Conservation (phyloP, 805 yeast genomes). For the Tetrapisispora arboricola region DNA sequence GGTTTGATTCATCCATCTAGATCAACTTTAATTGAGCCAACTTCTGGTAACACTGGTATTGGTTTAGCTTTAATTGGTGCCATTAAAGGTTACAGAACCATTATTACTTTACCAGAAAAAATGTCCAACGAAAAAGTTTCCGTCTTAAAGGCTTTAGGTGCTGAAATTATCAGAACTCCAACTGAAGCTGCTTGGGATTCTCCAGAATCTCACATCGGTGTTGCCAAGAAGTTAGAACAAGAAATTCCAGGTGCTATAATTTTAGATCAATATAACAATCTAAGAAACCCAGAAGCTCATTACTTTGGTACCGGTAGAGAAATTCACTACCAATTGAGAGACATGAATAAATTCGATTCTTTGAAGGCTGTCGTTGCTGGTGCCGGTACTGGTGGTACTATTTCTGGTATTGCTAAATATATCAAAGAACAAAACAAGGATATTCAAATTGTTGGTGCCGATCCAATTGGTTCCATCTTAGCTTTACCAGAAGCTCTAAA, state of each 20-base stretch:
- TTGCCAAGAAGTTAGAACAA: constrained; percentile 65
- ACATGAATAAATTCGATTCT: constrained; percentile 36
- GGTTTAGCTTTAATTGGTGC: constrained; percentile 84
- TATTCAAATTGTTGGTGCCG: constrained; percentile 65
- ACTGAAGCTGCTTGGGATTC: constrained; percentile 91
- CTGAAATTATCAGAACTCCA: constrained; percentile 84
- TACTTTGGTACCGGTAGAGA: constrained; percentile 77
- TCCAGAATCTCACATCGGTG: constrained; percentile 86
- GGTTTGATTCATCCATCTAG: constrained; percentile 75
- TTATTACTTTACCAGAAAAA: constrained; percentile 82
- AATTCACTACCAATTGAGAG: constrained; percentile 66
- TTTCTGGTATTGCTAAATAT: constrained; percentile 69
- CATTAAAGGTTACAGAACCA: constrained; percentile 75
- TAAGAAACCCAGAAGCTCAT: constrained; percentile 75
- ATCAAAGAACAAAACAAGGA: constrained; percentile 60
- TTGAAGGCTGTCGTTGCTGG: constrained; percentile 75
- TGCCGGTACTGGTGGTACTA: constrained; percentile 93
- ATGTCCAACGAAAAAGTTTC: constrained; percentile 88
- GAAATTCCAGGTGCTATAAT: constrained; percentile 81
- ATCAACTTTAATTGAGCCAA: constrained; percentile 76
- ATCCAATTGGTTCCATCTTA: constrained; percentile 77
- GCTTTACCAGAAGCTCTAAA: constrained; percentile 72
- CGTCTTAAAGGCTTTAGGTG: constrained; percentile 80
- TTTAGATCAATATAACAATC: constrained; percentile 72
- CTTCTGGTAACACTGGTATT: constrained; percentile 87